Percentiles rank a stretch among this genome's conserved stretches.
These are phyloP conservation scores for Mycena rebaudengoi DNA, from an alignment of 768 basidiomycete genomes.

Conservation along the genomic window DNA sequence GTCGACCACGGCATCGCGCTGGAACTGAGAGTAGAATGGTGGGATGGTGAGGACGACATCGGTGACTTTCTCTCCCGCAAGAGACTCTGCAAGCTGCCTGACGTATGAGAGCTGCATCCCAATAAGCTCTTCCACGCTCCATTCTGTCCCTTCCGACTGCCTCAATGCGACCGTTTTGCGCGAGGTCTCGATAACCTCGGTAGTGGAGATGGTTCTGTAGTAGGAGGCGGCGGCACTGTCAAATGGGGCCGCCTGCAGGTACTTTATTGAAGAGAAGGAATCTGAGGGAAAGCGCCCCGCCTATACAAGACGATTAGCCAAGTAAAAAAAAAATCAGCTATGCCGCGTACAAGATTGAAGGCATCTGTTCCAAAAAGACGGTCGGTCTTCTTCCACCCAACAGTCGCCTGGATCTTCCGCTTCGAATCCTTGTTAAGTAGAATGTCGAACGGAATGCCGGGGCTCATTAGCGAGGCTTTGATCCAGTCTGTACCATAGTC, in stretches of 20 bases:
- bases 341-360: slow-evolving; percentile 76
- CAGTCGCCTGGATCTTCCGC: slow-evolving; percentile 89
- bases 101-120: slow-evolving; percentile 95
- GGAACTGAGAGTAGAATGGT: slow-evolving; percentile 87
- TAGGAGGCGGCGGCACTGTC: slow-evolving; percentile 67
- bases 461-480: slow-evolving; percentile 95
- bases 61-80: slow-evolving; percentile 77
- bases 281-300: slow-evolving; percentile 92
- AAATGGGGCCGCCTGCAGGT: slow-evolving; percentile 77
- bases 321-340: neutral
- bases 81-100: slow-evolving; percentile 83
- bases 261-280: slow-evolving; percentile 87
- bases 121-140: slow-evolving; percentile 89
- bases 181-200: slow-evolving; percentile 58
- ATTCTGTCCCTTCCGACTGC: slow-evolving; percentile 71
- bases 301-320: slow-evolving; percentile 49
- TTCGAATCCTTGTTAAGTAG: slow-evolving; percentile 97
- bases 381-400: slow-evolving; percentile 93
- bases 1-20: slow-evolving; percentile 91
- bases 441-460: slow-evolving; percentile 94
- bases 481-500: slow-evolving; percentile 99
- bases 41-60: slow-evolving; percentile 94
- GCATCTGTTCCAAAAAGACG: slow-evolving; percentile 92
- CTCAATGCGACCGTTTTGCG: slow-evolving; percentile 69
- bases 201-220: slow-evolving; percentile 63